These are phyloP conservation scores for Rutstroemia sp. DNA, from an alignment of 2,329 filamentous ascomycete species.

Conservation along the genomic window DNA sequence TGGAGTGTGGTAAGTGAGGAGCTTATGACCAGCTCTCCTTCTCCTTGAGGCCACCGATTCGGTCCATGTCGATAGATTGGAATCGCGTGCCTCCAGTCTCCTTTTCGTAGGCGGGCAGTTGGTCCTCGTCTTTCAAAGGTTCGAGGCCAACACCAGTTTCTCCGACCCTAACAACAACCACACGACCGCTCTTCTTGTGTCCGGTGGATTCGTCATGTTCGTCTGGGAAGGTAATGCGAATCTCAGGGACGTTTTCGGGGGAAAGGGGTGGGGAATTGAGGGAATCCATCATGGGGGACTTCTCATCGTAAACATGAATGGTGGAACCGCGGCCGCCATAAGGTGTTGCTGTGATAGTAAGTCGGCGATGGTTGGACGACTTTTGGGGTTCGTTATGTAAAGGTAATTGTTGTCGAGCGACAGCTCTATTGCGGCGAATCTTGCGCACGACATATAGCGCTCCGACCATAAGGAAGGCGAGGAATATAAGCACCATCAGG, in stretches of 20 bases:
- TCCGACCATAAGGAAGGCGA: constrained; percentile 61
- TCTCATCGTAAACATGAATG: constrained; percentile 71
- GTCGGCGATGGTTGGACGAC: constrained; percentile 41
- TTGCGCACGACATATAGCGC: constrained; percentile 67
- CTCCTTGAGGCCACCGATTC: constrained; percentile 90
- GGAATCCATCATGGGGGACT: constrained; percentile 70
- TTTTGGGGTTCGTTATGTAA: constrained; percentile 52
- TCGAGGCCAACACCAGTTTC: constrained; percentile 84
- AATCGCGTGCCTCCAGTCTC: constrained; percentile 66
- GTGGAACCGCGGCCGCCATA: constrained; percentile 52
- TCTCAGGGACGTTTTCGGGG: constrained; percentile 83
- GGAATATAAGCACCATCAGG: constrained; percentile 69
- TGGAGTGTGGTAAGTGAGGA: not conserved
- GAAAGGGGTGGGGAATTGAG: constrained; percentile 68
- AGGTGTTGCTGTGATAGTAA: constrained; percentile 45
- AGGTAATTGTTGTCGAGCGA: constrained; percentile 51
- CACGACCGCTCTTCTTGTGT: constrained; percentile 73
- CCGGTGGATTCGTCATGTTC: constrained; percentile 77
- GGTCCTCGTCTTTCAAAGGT: constrained; percentile 67
- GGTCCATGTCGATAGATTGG: constrained; percentile 89
- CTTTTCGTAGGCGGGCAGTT: constrained; percentile 83
- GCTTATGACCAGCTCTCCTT: constrained; percentile 42
- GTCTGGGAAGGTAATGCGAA: constrained; percentile 95
- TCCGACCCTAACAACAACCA: constrained; percentile 86
- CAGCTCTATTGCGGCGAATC: constrained; percentile 42